Conservation (phyloP, 768 basidiomycete species). For the Sporobolomyces phaffii region DNA sequence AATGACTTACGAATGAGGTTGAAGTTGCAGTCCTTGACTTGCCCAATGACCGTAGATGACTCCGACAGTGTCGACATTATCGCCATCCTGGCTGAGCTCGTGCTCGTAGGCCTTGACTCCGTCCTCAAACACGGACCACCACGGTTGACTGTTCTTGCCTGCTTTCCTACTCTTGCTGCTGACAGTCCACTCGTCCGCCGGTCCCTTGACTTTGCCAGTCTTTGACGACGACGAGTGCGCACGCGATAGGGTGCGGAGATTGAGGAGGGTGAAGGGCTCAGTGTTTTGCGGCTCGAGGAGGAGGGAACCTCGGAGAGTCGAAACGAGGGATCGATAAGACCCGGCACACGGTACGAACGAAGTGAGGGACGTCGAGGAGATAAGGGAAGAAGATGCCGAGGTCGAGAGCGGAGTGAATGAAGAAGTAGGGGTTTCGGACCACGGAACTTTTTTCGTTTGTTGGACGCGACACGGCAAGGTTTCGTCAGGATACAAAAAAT, state of each 20-base stretch:
- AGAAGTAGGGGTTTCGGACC: constrained; percentile 7
- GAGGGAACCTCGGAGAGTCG: constrained; percentile 15
- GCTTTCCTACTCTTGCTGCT: constrained; percentile 23
- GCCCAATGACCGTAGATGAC: constrained; percentile 37
- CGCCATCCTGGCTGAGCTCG: not conserved
- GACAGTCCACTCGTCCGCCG: constrained; percentile 12
- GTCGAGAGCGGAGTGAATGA: not conserved
- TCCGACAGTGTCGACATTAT: not conserved
- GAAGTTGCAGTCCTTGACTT: constrained; percentile 18
- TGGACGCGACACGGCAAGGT: too few species aligned
- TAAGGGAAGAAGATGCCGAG: not conserved
- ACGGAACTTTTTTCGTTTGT: too few species aligned
- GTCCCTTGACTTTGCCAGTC: constrained; percentile 1
- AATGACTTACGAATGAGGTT: constrained; percentile 12
- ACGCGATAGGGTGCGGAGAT: constrained; percentile 27
- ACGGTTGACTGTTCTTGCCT: constrained; percentile 5
- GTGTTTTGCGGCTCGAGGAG: constrained; percentile 24
- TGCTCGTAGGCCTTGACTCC: constrained; percentile 10
- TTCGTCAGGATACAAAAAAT: too few species aligned
- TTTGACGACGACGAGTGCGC: not conserved
- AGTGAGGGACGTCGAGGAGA: constrained; percentile 4
- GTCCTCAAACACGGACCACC: constrained; percentile 30
- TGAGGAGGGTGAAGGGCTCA: constrained; percentile 29
- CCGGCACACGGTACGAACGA: constrained; percentile 10
- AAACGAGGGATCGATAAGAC: not conserved